phyloP scores from a whole-genome alignment of 257 asterid genomes.

The Vinca minor region DNA sequence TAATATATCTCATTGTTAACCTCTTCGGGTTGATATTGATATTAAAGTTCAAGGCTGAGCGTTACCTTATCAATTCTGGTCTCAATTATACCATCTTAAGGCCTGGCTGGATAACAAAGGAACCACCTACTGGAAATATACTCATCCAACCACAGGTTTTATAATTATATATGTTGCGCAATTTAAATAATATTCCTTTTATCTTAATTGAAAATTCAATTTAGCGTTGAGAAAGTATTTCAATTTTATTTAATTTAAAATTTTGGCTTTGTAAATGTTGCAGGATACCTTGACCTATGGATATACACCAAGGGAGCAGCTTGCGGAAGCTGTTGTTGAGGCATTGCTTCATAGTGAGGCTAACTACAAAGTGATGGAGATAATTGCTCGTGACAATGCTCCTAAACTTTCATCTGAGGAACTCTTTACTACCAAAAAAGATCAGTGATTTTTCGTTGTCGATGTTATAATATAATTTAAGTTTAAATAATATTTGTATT shows the following conservation, averaged over 20 bases:
- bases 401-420: slow-evolving; percentile 64
- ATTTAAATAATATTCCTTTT: no score
- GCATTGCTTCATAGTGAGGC: slow-evolving; percentile 68
- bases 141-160: slow-evolving; percentile 80
- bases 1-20: slow-evolving; percentile 73
- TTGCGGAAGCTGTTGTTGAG: slow-evolving; percentile 86
- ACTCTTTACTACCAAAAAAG: slow-evolving; percentile 59
- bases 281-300: no score
- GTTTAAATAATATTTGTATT: no score
- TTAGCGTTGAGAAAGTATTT: no score
- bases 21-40: slow-evolving; percentile 65
- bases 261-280: no score
- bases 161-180: no score
- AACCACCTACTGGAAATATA: slow-evolving; percentile 73
- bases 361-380: slow-evolving; percentile 71
- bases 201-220: no score
- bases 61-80: slow-evolving; percentile 67
- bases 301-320: slow-evolving; percentile 77
- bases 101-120: slow-evolving; percentile 82
- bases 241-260: no score
- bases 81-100: slow-evolving; percentile 83
- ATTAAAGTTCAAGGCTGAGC: slow-evolving; percentile 92
- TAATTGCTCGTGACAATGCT: slow-evolving; percentile 63
- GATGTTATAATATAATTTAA: no score
- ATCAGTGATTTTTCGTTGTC: slow-evolving; percentile 27